Evolutionary conservation across 139 green algal genomes (phyloP), one percentile per base, ranked within the genome.

Genomic region (Marvania coccoides): DNA sequence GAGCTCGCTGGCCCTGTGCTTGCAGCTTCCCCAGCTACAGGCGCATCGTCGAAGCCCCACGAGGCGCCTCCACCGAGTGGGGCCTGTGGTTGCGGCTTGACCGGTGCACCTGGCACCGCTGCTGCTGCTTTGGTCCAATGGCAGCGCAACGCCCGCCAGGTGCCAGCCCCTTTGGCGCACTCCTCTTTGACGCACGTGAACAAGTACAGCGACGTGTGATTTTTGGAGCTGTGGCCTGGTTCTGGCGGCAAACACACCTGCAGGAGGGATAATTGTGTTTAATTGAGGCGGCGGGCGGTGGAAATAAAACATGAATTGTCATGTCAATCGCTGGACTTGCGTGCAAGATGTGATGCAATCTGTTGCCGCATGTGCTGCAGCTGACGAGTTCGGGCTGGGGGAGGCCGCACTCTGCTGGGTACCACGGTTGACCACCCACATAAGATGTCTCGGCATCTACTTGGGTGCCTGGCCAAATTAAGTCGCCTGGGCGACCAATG

Each of bases 91-190:
- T 55, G 53, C 24, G 23, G 26, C 33, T 58, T 33, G 26, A 37
- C 34, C 26, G 23, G 15, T 37, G 53, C 23, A 47, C 15, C 5
- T 31, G 34, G 0, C 36, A 47, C 23, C 7, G 29, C 30, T 24
- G 9, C n/a, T 45, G 26, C 14, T 58, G 7, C 24, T 19, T 14
- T 10, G 4, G 33, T 26, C 3, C 5, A 19, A 29, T 81, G 74
- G 23, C 60, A 79, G 2, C 82, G 60, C 26, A 85, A 48, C 0
- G 78, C 83, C 4, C 69, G 61, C 73, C 76, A 91, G 36, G 68
- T 76, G 46, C 74, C 73, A 4, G 68, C 10, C 2, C 34, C n/a
- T 3, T 37, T 55, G 35, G 72, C 77, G 56, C 83, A 91, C 23
- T 58, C 73, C 10, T 74, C 56, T 2, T 59, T 54, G 0, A 51